Evolutionary conservation across 2,329 filamentous ascomycete species (phyloP), one percentile per base, ranked within the genome.

Genomic region (Cladosporium sphaerospermum): DNA sequence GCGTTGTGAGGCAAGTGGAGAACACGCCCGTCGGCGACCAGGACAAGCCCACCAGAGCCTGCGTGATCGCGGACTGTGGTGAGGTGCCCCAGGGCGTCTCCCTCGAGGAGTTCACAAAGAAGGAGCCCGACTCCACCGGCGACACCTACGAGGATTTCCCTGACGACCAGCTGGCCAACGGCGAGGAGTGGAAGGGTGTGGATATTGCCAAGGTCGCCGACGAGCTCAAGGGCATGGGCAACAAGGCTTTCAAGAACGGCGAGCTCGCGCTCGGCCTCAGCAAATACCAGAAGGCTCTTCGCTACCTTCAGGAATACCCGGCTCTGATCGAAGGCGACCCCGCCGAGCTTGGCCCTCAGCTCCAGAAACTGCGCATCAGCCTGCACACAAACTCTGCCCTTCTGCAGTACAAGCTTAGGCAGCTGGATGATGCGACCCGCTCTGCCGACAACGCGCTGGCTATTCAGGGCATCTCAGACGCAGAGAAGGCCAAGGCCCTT

Each of bases 81-180:
- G 84, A 96, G 76, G 83, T 97, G 51, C 59, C 61, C n/a, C 79
- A 78, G 0, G 88, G 83, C 18, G 81, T 84, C 9, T 86, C 82
- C 41, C 86, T 87, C 60, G 76, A 82, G 18, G 75, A 81, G 53
- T 82, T 83, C 59, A 82, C 81, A 50, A 79, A 83, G 63, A 89
- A 87, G 73, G 72, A 77, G 34, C 79, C 88, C 53, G 92, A 97
- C 68, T 76, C 81, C 50, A 89, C 88, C 11, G 93, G 93, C 58
- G 93, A 99, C 74, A 80, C 84, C 5, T 96, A 95, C 73, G 92
- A 97, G 75, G 93, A 97, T 69, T 97, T 88, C 73, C 93, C 93
- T 33, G 90, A 96, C 68, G 93, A 99, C 73, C 82, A 85, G 63
- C 71, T 73, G 57, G 53, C 53, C 51, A 54, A 60, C 39, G 75